Conservation (phyloP, 257 asterid species). For the Solanum ossicruentum region DNA sequence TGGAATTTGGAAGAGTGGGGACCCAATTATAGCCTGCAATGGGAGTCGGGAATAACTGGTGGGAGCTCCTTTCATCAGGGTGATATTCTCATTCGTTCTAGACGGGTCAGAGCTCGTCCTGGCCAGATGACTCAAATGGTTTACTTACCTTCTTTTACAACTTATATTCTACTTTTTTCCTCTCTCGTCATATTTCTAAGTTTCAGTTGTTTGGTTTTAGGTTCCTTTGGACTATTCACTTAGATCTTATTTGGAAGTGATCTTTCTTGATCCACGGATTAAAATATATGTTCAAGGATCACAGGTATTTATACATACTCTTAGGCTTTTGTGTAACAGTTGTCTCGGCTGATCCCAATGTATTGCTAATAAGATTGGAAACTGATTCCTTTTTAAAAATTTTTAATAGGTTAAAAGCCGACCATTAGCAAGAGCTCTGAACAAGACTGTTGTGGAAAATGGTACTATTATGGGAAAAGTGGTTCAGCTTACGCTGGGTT, state of each 20-base stretch:
- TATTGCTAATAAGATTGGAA: neutral
- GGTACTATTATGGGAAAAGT: constrained; percentile 39
- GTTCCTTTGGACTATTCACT: constrained; percentile 75
- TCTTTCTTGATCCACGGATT: constrained; percentile 76
- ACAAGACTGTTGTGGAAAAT: constrained; percentile 36
- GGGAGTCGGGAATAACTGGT: constrained; percentile 46
- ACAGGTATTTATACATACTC: constrained; percentile 21
- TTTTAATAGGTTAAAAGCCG: constrained; percentile 44
- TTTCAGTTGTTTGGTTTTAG: constrained; percentile 23
- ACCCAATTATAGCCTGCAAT: constrained; percentile 41
- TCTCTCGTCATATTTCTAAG: neutral
- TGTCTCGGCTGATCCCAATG: neutral
- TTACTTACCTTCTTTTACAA: neutral
- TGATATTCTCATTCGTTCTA: constrained; percentile 44
- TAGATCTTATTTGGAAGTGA: constrained; percentile 60
- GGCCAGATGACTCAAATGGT: constrained; percentile 59
- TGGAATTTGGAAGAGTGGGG: constrained; percentile 91
- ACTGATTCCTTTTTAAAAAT: neutral
- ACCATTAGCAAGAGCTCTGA: constrained; percentile 62
- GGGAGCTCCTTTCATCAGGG: constrained; percentile 74
- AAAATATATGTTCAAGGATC: constrained; percentile 71
- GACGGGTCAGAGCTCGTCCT: constrained; percentile 69
- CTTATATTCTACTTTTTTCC: neutral
- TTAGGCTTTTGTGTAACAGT: neutral
- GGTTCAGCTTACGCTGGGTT: constrained; percentile 50